Base-by-base conservation (phyloP, 257 asterid species). In the Fraxinus pennsylvanica region DNA sequence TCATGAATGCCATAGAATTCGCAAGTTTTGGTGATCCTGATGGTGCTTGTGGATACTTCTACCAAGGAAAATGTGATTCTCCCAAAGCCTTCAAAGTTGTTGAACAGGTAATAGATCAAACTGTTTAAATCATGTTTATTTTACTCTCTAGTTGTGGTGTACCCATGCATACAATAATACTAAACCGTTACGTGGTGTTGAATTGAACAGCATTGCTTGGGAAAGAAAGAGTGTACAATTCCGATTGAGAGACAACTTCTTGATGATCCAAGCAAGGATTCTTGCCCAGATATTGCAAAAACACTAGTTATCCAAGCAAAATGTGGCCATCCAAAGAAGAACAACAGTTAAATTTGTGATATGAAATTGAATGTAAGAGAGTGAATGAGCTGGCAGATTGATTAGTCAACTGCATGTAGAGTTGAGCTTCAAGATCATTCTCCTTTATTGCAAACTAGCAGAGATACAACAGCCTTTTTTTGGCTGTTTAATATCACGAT, bases 11-110 rank as follows among this genome's bases (percentile, higher is more conserved):
- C 9, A 84, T 96, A 2, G 96, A 92, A 32, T 92, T 89, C 25
- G 97, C 88, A 0, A 87, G 90, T 54, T 96, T 83, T 50, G 98
- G 99, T 1, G 80, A 87, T 41, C 80, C 86, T 2, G 88, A 81
- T 1, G 98, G 97, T 25, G 92, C 89, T 9, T 96, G 99, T 6
- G 99, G 99, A 5, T 39, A 72, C n/a, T 89, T 86, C 25, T 0
- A 1, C 0, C 67, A 25, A 0, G 97, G 99, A 0, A 84, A 82
- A 9, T 96, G 99, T 80, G 84, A 79, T 9, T 85, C 96, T 3
- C 54, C 78, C 0, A 81, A 82, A 3, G 80, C 83, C 45, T 79
- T 73, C 8, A 77, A 79, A 69, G 8, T 88, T 14, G 95, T 79
- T 4, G 87, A 90, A 80, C 73, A 85, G 93, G 93, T 84, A 79